Evolutionary conservation across 176 grass and related monocot species (phyloP).

Genomic region (Avena atlantica): DNA sequence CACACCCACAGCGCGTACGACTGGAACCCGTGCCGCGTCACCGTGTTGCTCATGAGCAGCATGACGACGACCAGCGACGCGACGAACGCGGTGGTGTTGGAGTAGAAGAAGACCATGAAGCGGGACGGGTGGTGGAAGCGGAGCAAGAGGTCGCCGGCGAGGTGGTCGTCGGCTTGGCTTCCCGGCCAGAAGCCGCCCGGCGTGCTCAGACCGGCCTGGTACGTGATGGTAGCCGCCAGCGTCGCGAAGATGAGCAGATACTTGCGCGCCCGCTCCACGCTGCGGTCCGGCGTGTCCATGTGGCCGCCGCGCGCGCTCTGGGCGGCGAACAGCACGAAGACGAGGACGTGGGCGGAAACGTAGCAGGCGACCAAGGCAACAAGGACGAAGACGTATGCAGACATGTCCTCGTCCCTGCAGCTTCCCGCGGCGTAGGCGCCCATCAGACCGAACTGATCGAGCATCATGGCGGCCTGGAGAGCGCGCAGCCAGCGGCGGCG

Average conservation of each 20-base stretch:
- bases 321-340: conserved; percentile 22
- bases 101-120: conserved; percentile 60
- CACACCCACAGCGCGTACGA: conserved; percentile 55
- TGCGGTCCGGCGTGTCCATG: not conserved
- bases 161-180: not conserved
- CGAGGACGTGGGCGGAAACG: conserved; percentile 38
- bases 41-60: conserved; percentile 56
- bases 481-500: conserved; percentile 47
- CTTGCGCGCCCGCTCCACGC: conserved; percentile 35
- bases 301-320: not conserved
- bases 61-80: conserved; percentile 49
- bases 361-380: conserved; percentile 37
- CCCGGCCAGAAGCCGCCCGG: conserved; percentile 46
- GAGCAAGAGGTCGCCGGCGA: conserved; percentile 46
- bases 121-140: conserved; percentile 2
- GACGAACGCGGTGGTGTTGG: conserved; percentile 59
- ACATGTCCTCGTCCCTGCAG: conserved; percentile 51
- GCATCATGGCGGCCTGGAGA: conserved; percentile 55
- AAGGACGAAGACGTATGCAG: conserved; percentile 31
- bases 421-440: conserved; percentile 52
- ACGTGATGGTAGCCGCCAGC: conserved; percentile 36
- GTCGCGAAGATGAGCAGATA: conserved; percentile 51
- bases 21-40: conserved; percentile 42
- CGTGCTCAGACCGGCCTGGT: conserved; percentile 51
- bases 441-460: conserved; percentile 51